phyloP scores from a whole-genome alignment of 371 early-diverging fungal genomes.

The Phascolomyces articulosus region DNA sequence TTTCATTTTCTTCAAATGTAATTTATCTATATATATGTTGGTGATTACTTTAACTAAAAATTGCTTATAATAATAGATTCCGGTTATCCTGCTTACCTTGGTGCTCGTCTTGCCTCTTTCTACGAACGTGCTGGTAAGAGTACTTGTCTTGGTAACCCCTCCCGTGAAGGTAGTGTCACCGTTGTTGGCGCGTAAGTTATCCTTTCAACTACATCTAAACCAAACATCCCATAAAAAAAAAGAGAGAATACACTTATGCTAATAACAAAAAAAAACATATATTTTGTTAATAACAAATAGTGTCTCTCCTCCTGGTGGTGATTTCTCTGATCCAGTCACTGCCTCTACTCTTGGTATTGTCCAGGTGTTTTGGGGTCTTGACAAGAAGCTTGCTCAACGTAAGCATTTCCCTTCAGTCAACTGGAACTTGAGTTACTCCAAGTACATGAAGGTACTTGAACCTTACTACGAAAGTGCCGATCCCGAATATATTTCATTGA shows the following conservation, averaged over 20 bases:
- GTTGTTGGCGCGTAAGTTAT: constrained; percentile 95
- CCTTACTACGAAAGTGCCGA: constrained; percentile 96
- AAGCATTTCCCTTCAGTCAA: constrained; percentile 99
- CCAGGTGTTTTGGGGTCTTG: constrained; percentile 99
- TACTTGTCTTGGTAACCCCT: constrained; percentile 95
- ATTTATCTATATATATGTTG: too few relatives aligned
- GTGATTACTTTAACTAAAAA: too few relatives aligned
- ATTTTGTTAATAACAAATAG: constrained; percentile 29
- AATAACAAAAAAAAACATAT: too few relatives aligned
- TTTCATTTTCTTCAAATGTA: too few relatives aligned
- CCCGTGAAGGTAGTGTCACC: constrained; percentile 95
- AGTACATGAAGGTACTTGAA: constrained; percentile 97
- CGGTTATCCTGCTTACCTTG: constrained; percentile 99
- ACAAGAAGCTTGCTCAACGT: constrained; percentile 99
- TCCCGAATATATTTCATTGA: constrained; percentile 90
- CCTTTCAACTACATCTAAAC: too few relatives aligned
- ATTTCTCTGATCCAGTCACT: constrained; percentile 99
- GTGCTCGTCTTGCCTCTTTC: constrained; percentile 99
- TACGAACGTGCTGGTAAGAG: constrained; percentile 99
- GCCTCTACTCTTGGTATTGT: constrained; percentile 99
- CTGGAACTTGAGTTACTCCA: constrained; percentile 99
- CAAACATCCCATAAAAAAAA: too few relatives aligned
- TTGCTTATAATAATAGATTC: too few relatives aligned
- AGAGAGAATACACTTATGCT: too few relatives aligned
- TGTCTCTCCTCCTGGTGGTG: constrained; percentile 99